phyloP scores from a whole-genome alignment of 2,329 filamentous ascomycete genomes.

The Ceratocystiopsis minuta region DNA sequence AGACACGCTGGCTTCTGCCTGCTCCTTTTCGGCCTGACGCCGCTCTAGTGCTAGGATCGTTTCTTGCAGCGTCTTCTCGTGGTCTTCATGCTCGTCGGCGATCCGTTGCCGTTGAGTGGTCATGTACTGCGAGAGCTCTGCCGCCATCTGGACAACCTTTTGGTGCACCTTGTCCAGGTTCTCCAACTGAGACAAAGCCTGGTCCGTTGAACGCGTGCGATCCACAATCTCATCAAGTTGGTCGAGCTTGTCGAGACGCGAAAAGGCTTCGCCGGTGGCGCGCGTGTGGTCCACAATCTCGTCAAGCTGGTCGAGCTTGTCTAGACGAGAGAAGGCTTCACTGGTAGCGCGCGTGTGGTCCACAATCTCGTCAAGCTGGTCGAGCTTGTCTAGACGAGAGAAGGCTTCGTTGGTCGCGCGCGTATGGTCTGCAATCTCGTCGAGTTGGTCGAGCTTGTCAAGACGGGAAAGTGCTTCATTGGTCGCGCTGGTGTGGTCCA shows the following conservation, averaged over 20 bases:
- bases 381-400: slow-evolving; percentile 25
- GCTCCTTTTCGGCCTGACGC: slow-evolving; percentile 45
- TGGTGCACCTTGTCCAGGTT: slow-evolving; percentile 78
- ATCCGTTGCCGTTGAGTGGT: slow-evolving; percentile 58
- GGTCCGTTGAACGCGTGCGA: slow-evolving; percentile 43
- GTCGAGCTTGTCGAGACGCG: slow-evolving; percentile 35
- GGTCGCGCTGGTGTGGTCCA: slow-evolving; percentile 2
- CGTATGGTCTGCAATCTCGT: neutral
- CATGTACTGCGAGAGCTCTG: slow-evolving; percentile 70
- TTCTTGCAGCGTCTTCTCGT: slow-evolving; percentile 64
- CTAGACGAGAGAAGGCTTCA: neutral
- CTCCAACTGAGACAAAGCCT: slow-evolving; percentile 57
- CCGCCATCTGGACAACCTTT: slow-evolving; percentile 68
- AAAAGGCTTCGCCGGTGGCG: slow-evolving; percentile 50
- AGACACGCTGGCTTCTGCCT: slow-evolving; percentile 37
- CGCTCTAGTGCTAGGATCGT: slow-evolving; percentile 67
- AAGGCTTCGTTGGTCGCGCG: too few species aligned
- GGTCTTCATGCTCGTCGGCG: slow-evolving; percentile 58
- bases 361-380: slow-evolving; percentile 40
- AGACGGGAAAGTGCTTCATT: slow-evolving; percentile 1
- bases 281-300: slow-evolving; percentile 42
- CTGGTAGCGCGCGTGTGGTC: slow-evolving; percentile 30
- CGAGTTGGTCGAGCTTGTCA: slow-evolving; percentile 15
- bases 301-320: slow-evolving; percentile 10
- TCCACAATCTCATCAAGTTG: slow-evolving; percentile 41